phyloP scores from a whole-genome alignment of 352 stramenopile species.

The Globisporangium cylindrosporum region DNA sequence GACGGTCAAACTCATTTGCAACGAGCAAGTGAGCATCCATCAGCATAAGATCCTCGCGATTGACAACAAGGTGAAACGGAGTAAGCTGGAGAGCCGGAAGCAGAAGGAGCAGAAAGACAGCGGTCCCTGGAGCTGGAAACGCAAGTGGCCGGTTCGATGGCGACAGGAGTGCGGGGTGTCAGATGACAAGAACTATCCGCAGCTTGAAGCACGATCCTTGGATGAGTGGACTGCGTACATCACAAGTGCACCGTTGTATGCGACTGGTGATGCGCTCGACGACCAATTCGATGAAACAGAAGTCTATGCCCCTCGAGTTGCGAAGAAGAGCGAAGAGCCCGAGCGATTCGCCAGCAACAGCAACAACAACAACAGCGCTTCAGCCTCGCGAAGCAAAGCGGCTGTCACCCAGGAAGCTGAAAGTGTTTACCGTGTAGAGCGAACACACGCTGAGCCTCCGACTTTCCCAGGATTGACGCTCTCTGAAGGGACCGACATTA shows the following conservation, averaged over 20 bases:
- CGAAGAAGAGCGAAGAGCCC: constrained; percentile 5
- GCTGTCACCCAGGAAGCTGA: not conserved
- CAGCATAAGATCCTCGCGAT: constrained; percentile 56
- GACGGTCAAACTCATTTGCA: constrained; percentile 71
- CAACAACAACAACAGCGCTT: not conserved
- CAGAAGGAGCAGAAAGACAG: constrained; percentile 34
- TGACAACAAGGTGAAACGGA: constrained; percentile 57
- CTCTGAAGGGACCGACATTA: constrained; percentile 77
- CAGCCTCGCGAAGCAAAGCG: constrained; percentile 12
- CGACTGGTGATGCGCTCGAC: constrained; percentile 55
- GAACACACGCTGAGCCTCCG: not conserved
- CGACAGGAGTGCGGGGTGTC: constrained; percentile 73
- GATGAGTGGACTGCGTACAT: constrained; percentile 80
- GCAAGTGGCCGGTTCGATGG: constrained; percentile 68
- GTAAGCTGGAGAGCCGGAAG: constrained; percentile 34
- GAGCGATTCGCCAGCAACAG: not conserved
- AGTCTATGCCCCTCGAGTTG: not conserved
- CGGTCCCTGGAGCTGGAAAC: constrained; percentile 28
- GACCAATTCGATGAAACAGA: constrained; percentile 19
- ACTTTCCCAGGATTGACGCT: constrained; percentile 52
- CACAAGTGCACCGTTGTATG: constrained; percentile 62
- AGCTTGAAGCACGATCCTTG: constrained; percentile 59
- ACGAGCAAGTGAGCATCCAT: constrained; percentile 75
- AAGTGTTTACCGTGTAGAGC: not conserved
- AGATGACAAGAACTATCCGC: constrained; percentile 59